These are phyloP conservation scores for Talaromyces trachyspermus DNA, from an alignment of 495 filamentous ascomycete species.

Conservation along the genomic window DNA sequence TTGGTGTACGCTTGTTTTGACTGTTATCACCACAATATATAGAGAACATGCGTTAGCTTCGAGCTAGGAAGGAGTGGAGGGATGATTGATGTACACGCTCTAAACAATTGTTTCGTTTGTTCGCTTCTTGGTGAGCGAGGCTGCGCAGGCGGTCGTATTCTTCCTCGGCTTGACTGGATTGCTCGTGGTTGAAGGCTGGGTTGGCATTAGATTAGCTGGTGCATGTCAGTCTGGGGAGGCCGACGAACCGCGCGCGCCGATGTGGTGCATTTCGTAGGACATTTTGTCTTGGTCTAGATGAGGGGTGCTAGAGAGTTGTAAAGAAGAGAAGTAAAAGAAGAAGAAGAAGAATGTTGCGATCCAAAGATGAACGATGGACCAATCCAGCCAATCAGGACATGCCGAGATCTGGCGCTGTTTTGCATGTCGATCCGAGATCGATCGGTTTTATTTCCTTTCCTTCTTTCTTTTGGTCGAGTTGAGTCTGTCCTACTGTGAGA, in stretches of 20 bases:
- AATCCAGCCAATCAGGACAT: background rate
- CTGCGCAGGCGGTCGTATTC: constrained; percentile 90
- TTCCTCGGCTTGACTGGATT: constrained; percentile 58
- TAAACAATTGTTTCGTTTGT: constrained; percentile 68
- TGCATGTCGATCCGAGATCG: background rate
- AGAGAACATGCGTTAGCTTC: too few species aligned
- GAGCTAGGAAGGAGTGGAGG: background rate
- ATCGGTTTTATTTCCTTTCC: constrained; percentile 1
- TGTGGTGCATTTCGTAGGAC: constrained; percentile 57
- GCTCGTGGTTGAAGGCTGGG: constrained; percentile 80
- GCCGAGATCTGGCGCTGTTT: constrained; percentile 1
- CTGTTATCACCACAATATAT: constrained; percentile 30
- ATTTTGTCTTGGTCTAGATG: too few species aligned
- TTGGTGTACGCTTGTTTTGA: constrained; percentile 71
- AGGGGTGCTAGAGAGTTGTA: too few species aligned
- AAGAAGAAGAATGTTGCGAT: background rate
- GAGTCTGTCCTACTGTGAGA: background rate
- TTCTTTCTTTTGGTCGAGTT: background rate
- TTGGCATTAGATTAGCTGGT: too few species aligned
- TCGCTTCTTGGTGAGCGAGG: constrained; percentile 70
- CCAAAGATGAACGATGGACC: background rate
- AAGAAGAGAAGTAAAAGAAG: background rate
- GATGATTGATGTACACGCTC: constrained; percentile 43
- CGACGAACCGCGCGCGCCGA: constrained; percentile 52
- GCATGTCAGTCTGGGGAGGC: too few species aligned